Percentiles rank a stretch among this genome's conserved stretches.
Evolutionary conservation across 179 eudicot species (phyloP).

Genomic region (Silene noctiflora): DNA sequence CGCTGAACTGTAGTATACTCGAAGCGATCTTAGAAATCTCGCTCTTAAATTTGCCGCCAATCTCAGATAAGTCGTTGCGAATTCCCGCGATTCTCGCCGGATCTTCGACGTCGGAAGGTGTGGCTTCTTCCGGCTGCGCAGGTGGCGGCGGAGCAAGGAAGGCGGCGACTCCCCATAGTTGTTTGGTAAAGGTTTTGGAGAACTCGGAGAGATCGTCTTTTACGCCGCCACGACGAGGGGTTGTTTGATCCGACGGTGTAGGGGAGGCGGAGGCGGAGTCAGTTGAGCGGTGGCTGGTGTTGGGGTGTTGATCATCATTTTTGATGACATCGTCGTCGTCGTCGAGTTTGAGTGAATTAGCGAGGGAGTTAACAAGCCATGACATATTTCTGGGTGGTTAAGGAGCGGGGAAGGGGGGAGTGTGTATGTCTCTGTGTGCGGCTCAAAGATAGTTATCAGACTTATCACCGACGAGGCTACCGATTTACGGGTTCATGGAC

Average conservation of each 20-base stretch:
- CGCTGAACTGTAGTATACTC: slow-evolving; percentile 50
- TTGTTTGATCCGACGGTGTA: neutral
- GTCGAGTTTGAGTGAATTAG: slow-evolving; percentile 60
- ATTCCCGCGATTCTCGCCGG: slow-evolving; percentile 34
- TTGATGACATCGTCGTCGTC: slow-evolving; percentile 10
- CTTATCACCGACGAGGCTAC: too few relatives aligned
- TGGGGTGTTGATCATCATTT: slow-evolving; percentile 12
- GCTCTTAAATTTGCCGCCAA: slow-evolving; percentile 54
- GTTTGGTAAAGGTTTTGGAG: slow-evolving; percentile 65
- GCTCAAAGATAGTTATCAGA: too few relatives aligned
- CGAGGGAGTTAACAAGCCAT: slow-evolving; percentile 65
- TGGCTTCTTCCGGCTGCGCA: neutral
- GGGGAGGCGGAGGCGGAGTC: slow-evolving; percentile 31
- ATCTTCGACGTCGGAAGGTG: slow-evolving; percentile 9
- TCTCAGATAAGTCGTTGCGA: slow-evolving; percentile 55
- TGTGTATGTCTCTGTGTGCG: too few relatives aligned
- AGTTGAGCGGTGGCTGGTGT: slow-evolving; percentile 10
- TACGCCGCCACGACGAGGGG: slow-evolving; percentile 62
- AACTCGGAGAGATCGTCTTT: slow-evolving; percentile 80
- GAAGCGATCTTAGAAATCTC: slow-evolving; percentile 77
- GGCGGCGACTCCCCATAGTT: slow-evolving; percentile 77
- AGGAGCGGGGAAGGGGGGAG: neutral
- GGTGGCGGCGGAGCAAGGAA: slow-evolving; percentile 64
- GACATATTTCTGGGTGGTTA: slow-evolving; percentile 38
- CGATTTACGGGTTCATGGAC: too few relatives aligned